phyloP scores from a whole-genome alignment of 768 basidiomycete genomes.

The Suillus luteus region DNA sequence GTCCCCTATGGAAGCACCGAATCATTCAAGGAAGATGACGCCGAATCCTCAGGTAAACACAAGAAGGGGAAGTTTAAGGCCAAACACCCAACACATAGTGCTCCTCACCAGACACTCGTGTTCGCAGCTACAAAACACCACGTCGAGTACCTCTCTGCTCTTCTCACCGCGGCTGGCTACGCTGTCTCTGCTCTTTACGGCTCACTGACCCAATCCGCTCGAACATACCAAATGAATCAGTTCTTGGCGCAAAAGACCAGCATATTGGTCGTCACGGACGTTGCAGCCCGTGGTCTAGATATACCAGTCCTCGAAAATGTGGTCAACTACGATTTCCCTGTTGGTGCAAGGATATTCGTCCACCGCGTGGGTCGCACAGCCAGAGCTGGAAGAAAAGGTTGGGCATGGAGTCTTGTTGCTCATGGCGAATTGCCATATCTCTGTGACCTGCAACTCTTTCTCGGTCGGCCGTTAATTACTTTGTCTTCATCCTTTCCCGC shows the following conservation, averaged over 20 bases:
- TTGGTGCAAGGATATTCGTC: slow-evolving; percentile 89
- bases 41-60: slow-evolving; percentile 35
- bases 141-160: slow-evolving; percentile 86
- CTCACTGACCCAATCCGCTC: slow-evolving; percentile 88
- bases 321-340: slow-evolving; percentile 97
- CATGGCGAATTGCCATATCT: slow-evolving; percentile 86
- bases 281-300: slow-evolving; percentile 97
- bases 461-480: slow-evolving; percentile 72
- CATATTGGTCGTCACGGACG: slow-evolving; percentile 94
- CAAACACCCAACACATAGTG: slow-evolving; percentile 49
- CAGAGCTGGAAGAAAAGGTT: slow-evolving; percentile 90
- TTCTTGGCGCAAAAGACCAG: slow-evolving; percentile 81
- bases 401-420: slow-evolving; percentile 95
- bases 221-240: slow-evolving; percentile 85
- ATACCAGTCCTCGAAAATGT: slow-evolving; percentile 96
- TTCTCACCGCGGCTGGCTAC: slow-evolving; percentile 83
- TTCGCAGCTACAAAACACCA: slow-evolving; percentile 99
- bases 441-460: slow-evolving; percentile 90
- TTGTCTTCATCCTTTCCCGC: slow-evolving; percentile 33
- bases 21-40: slow-evolving; percentile 28
- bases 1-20: slow-evolving; percentile 59
- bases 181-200: slow-evolving; percentile 94
- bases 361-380: slow-evolving; percentile 98
- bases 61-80: slow-evolving; percentile 56
- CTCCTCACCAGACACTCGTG: slow-evolving; percentile 89